These are phyloP conservation scores for Macrophomina pseudophaseolina DNA, from an alignment of 2,329 filamentous ascomycete species.

Conservation along the genomic window DNA sequence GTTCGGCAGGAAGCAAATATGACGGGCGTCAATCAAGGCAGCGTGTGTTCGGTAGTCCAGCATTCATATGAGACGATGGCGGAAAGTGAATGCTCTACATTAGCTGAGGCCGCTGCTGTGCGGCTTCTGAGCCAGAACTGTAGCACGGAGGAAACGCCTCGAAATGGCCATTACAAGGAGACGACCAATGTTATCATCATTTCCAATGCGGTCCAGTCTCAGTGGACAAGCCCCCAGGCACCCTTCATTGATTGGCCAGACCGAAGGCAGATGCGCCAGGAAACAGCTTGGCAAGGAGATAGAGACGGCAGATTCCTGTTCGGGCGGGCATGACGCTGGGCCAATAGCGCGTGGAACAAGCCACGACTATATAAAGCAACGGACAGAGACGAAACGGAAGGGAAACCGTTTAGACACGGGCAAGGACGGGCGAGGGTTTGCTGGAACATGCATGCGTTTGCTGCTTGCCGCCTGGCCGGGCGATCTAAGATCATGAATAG, in stretches of 20 bases:
- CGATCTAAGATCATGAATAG: too few relatives aligned
- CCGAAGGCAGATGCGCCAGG: background rate
- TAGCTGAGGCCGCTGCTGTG: too few relatives aligned
- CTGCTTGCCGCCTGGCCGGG: background rate
- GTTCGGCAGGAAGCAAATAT: too few relatives aligned
- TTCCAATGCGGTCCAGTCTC: background rate
- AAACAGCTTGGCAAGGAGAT: background rate
- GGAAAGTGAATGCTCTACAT: too few relatives aligned
- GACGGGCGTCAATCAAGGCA: too few relatives aligned
- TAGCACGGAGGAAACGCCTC: too few relatives aligned
- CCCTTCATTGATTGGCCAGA: background rate
- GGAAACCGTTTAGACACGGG: constrained; percentile 3
- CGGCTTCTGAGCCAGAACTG: too few relatives aligned
- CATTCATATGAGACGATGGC: too few relatives aligned
- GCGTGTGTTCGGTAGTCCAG: too few relatives aligned
- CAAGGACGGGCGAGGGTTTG: background rate
- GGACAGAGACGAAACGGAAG: constrained; percentile 16
- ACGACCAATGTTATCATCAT: background rate
- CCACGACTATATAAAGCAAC: background rate
- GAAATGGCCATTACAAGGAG: too few relatives aligned
- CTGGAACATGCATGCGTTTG: constrained; percentile 12
- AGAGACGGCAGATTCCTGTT: background rate
- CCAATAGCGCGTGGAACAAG: background rate
- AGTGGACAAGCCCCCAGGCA: background rate
- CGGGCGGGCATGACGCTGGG: background rate